phyloP scores from a whole-genome alignment of 2,329 filamentous ascomycete species.

The Tolypocladium ophioglossoides region DNA sequence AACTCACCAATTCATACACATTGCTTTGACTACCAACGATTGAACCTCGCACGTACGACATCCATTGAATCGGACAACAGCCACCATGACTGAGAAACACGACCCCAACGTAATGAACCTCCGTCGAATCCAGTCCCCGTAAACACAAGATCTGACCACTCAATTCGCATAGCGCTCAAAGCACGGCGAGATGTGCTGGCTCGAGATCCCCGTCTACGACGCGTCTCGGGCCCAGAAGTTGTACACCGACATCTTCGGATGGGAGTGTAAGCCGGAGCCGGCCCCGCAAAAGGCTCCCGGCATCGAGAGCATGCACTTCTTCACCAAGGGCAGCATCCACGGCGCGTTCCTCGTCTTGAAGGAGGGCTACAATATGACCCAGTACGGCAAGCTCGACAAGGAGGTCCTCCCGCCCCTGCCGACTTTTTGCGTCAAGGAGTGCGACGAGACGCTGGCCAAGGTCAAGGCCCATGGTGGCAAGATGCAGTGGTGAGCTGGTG shows the following conservation, averaged over 20 bases:
- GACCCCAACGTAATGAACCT: not conserved
- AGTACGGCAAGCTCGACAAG: conserved; percentile 11
- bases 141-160: not conserved
- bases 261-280: conserved; percentile 16
- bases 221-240: conserved; percentile 23
- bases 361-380: conserved; percentile 16
- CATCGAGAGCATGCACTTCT: conserved; percentile 21
- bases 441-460: conserved; percentile 18
- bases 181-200: conserved; percentile 26
- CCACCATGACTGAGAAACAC: not conserved
- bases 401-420: conserved; percentile 19
- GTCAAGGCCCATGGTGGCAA: conserved; percentile 20
- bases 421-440: conserved; percentile 21
- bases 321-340: conserved; percentile 20
- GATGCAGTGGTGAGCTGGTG: conserved; percentile 21
- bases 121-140: not conserved
- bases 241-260: conserved; percentile 24
- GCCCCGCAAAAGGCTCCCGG: conserved; percentile 10
- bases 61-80: not conserved
- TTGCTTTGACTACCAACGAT: not conserved
- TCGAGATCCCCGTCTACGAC: conserved; percentile 26
- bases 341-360: conserved; percentile 24
- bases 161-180: not conserved
- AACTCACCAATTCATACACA: not conserved
- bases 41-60: not conserved